Base-by-base conservation (phyloP, 2,329 filamentous ascomycete species). In the Hymenoscyphus fructigenus region DNA sequence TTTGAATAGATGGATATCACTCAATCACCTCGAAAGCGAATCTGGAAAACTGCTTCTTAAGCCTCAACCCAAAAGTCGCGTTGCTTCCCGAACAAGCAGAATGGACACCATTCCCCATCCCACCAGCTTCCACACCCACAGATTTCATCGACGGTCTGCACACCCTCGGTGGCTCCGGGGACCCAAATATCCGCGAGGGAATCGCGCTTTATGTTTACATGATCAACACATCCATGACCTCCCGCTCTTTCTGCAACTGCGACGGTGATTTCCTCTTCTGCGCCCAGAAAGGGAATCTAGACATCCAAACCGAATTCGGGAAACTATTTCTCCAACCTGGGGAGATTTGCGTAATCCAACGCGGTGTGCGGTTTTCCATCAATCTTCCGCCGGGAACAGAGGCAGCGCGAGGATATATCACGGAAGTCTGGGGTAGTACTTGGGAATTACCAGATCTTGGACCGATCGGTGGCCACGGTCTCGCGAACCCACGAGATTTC, bases 21-120 rank as follows among this genome's bases (percentile, higher is more conserved):
- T 62, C 76, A 59, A 73, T 79, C 10, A 73, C 78, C 60, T 74
- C 76, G 5, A 79, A 75, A 91, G 76, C 82, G 91, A 36, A 85
- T 89, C 72, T 94, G 89, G 91, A 87, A 91, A 87, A 91, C 70
- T 82, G 92, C 67, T 84, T 84, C 70, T 75, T 81, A 2, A 78
- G 79, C 10, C 70, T 78, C 29, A 84, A 84, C 68, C 75, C 78
- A 2, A 76, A 76, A 36, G 80, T 84, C 6, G 76, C 78, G 12
- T 76, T 79, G n/a, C 75, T 79, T 9, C 77, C 81, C 3, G 78
- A 79, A 41, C 79, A 83, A 72, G 76, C 79, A 56, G 80, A 79
- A 68, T 84, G 82, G 83, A 76, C 78, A n/a, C 80, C 82, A 1
- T 81, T 66, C 64, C 57, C 63, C 57, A 50, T 66, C 32, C 64